Evolutionary conservation across 345 rosid species (phyloP), one percentile per base, ranked within the genome.

Genomic region (Linum lewisii): DNA sequence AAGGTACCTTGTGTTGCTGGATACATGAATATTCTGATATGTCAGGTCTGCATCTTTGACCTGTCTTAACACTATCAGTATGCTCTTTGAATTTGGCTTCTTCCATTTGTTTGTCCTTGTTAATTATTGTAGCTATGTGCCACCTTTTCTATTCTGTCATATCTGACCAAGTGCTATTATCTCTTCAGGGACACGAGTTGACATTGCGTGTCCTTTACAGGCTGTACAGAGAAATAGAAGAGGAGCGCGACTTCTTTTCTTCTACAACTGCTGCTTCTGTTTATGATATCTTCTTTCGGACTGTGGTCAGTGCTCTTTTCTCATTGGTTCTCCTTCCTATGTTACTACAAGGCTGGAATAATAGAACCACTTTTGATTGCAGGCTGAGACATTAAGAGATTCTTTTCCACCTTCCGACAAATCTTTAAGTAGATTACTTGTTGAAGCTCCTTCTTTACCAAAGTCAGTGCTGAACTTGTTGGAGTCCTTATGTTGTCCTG

Each of bases 141-240:
- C 26, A 11, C 21, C 55, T 23, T 38, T 13, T 58, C 7, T 70
- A 57, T 42, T 62, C 18, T 37, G 21, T 68, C 23, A 51, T 56
- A 59, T 68, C 84, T 80, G 68, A 84, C 77, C 57, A 54, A 32
- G 55, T 72, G 59, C 69, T 73, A 75, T 54, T 13, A 57, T 80
- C 70, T 75, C 69, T 84, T 74, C 97, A 93, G 99, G 99, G 99
- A 70, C 99, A 93, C 59, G 99, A 93, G 91, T 78, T 93, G 86
- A 84, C 95, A 59, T 73, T 89, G 77, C 88, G 86, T 77, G 90
- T 93, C 74, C 97, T 93, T 77, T 89, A 87, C 79, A 89, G 92
- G 77, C 78, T 93, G 52, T 82, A 73, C 71, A 93, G 95, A 45
- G 95, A 86, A 85, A 82, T 94, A 68, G 99, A 93, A 81, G 99